These are phyloP conservation scores for Sordaria brevicollis DNA, from an alignment of 495 filamentous ascomycete genomes.

Conservation along the genomic window DNA sequence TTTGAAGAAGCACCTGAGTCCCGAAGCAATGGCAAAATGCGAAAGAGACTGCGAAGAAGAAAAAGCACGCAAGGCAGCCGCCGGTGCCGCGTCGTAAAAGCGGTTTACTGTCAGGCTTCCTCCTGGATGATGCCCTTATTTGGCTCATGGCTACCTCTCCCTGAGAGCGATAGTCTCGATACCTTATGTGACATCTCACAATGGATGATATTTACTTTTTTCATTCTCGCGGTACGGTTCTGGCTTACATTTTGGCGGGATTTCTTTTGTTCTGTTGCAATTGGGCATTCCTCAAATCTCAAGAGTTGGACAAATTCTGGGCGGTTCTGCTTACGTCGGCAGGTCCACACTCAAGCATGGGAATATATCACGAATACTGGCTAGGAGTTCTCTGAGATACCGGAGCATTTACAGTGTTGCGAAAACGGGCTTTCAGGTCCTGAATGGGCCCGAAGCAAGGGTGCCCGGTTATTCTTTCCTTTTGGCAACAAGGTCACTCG, in stretches of 20 bases:
- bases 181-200: background rate
- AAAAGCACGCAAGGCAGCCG: background rate
- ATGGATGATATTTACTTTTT: background rate
- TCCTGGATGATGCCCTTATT: too few relatives aligned
- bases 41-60: background rate
- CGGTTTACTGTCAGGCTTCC: background rate
- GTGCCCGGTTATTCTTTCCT: background rate
- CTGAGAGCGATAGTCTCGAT: background rate
- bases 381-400: background rate
- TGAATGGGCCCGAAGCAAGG: background rate
- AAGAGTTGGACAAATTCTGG: background rate
- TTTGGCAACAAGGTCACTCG: background rate
- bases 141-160: background rate
- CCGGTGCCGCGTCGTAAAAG: background rate
- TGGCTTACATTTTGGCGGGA: background rate
- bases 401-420: background rate
- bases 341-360: background rate
- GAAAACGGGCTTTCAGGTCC: background rate
- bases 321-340: background rate
- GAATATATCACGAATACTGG: background rate
- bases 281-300: background rate
- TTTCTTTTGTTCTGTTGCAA: background rate
- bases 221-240: background rate
- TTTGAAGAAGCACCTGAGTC: conserved; percentile 45
- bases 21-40: conserved; percentile 5